Conservation (phyloP, 352 stramenopile genomes). For the Phytophthora chlamydospora region DNA sequence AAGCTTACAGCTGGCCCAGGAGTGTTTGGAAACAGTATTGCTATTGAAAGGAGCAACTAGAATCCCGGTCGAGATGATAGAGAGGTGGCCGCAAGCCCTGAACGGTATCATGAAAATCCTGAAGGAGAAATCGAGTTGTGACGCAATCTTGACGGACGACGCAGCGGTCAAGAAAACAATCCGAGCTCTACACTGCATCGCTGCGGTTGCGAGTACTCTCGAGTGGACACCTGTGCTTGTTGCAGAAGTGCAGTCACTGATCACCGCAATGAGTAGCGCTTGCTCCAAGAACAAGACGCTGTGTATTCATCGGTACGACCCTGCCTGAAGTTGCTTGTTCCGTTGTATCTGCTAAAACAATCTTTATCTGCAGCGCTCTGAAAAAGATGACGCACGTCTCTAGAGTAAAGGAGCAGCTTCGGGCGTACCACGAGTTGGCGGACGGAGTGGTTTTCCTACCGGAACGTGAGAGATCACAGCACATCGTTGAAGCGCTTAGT, state of each 20-base stretch:
- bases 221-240: constrained; percentile 8
- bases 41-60: constrained; percentile 14
- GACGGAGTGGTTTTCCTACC: neutral
- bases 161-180: constrained; percentile 17
- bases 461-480: neutral
- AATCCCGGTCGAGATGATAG: constrained; percentile 8
- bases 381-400: neutral
- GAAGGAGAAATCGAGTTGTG: constrained; percentile 14
- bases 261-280: constrained; percentile 17
- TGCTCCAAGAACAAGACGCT: constrained; percentile 35
- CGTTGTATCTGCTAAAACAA: neutral
- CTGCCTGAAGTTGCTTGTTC: neutral
- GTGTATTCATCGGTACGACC: constrained; percentile 28
- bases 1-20: constrained; percentile 25
- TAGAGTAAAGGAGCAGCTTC: constrained; percentile 8
- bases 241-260: constrained; percentile 22
- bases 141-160: constrained; percentile 13
- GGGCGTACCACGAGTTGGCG: constrained; percentile 8
- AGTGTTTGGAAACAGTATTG: constrained; percentile 11
- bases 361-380: neutral
- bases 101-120: constrained; percentile 21
- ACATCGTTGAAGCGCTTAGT: constrained; percentile 19
- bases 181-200: constrained; percentile 18
- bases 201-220: constrained; percentile 14
- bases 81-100: constrained; percentile 19